Base-by-base conservation (phyloP, 306 rosid species). In the Hippophae gyantsensis region DNA sequence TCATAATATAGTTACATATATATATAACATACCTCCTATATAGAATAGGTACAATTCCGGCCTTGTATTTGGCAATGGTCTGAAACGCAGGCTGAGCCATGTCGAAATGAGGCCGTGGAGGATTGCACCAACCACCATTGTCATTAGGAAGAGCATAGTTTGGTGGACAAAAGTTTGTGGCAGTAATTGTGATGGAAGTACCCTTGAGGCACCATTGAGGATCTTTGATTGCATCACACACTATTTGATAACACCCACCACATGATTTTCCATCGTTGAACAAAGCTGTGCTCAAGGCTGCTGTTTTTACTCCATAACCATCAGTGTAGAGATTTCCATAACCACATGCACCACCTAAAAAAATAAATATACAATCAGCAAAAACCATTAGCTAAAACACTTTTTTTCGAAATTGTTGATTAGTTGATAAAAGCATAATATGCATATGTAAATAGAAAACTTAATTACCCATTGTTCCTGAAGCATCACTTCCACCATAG, bases 91-190 rank as follows among this genome's bases (percentile, higher is more conserved):
- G 82, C 58, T 79, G 85, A 40, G 89, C 71, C 89, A 82, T 71
- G 78, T 82, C 85, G 42, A 82, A 79, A 62, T 79, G 89, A 46
- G 85, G 82, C 18, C 70, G 73, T 9, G 89, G 89, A 69, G 85
- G 89, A 50, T 82, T 82, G 65, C 89, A 82, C 85, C 89, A 82
- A 27, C 89, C 85, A 7, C 89, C 89, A 69, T 82, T 62, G 54
- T 82, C 73, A 67, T 23, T 79, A 2, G 85, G 76, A 5, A 62
- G 78, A 40, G 66, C 71, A 9, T 41, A 71, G 78, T 72, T 82
- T 58, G 90, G 89, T 5, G 95, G 95, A 60, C 95, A 83, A 62
- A 76, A 79, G 63, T 86, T 86, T 25, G 95, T 86, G 18, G 90
- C 82, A 42, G 95, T 87, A 43, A 87, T 69, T 56, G 76, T 78